Conservation (phyloP, 345 rosid species). For the Eucalyptus curtisii region DNA sequence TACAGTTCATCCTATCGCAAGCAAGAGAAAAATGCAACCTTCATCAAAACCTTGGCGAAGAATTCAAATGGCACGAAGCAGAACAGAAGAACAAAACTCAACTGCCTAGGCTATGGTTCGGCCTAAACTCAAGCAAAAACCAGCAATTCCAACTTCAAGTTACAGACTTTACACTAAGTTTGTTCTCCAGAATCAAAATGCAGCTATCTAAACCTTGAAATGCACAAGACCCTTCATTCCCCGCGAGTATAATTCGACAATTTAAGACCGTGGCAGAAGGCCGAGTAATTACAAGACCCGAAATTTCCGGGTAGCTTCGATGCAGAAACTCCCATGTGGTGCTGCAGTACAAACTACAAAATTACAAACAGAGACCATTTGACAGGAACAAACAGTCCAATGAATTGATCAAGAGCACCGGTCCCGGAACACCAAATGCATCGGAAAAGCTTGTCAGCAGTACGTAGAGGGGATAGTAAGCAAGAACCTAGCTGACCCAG, state of each 20-base stretch:
- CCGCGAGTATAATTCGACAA: background rate
- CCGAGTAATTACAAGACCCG: background rate
- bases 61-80: background rate
- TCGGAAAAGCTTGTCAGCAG: background rate
- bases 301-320: background rate
- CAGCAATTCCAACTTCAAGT: background rate
- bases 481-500: background rate
- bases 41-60: background rate
- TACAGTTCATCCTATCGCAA: constrained; percentile 14
- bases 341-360: background rate
- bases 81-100: too few relatives aligned
- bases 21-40: background rate
- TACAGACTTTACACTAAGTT: background rate
- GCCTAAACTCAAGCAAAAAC: background rate
- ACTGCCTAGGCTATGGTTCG: background rate
- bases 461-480: background rate
- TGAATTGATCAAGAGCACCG: background rate
- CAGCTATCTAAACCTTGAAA: background rate
- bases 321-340: background rate
- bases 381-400: background rate
- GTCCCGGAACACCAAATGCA: background rate
- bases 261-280: background rate
- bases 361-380: background rate
- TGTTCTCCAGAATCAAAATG: background rate
- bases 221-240: background rate